These are phyloP conservation scores for Iberis pinnata DNA, from an alignment of 345 rosid genomes.

Conservation along the genomic window DNA sequence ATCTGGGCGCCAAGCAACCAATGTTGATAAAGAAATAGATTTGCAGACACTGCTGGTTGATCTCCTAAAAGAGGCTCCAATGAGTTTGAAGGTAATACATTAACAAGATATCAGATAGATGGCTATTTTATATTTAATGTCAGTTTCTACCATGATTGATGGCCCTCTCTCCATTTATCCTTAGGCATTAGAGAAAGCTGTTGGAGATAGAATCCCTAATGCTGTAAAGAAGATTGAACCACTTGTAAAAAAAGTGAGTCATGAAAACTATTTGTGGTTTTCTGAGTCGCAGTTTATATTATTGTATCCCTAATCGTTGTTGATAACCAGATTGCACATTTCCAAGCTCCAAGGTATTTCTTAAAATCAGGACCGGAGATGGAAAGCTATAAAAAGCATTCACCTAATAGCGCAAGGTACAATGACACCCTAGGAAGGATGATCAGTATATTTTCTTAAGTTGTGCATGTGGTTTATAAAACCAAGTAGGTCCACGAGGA, in stretches of 20 bases:
- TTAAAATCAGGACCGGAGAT: constrained; percentile 61
- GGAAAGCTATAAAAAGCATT: constrained; percentile 52
- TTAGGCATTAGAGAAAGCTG: constrained; percentile 82
- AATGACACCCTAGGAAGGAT: constrained; percentile 9
- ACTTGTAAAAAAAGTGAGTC: constrained; percentile 59
- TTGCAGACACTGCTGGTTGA: constrained; percentile 51
- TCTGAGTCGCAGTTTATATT: constrained; percentile 16
- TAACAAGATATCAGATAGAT: constrained; percentile 17
- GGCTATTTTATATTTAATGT: constrained; percentile 13
- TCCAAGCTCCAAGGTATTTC: constrained; percentile 69
- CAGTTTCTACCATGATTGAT: constrained; percentile 6
- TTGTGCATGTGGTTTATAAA: not conserved
- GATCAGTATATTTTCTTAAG: not conserved
- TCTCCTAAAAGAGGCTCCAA: constrained; percentile 63
- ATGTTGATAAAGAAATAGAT: constrained; percentile 47
- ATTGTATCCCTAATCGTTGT: constrained; percentile 31
- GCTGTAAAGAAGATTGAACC: constrained; percentile 62
- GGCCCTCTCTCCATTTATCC: constrained; percentile 18
- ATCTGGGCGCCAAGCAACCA: constrained; percentile 36
- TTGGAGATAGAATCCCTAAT: constrained; percentile 55
- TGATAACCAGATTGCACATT: constrained; percentile 66
- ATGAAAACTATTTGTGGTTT: constrained; percentile 27
- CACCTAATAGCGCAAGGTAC: constrained; percentile 76
- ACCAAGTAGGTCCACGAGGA: constrained; percentile 11
- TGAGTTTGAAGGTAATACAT: constrained; percentile 69